A percentile compares a stretch with the other conserved stretches of the same genome.
Evolutionary conservation across 805 yeast genomes (phyloP).

Genomic region (Hagleromyces aurorensis): DNA sequence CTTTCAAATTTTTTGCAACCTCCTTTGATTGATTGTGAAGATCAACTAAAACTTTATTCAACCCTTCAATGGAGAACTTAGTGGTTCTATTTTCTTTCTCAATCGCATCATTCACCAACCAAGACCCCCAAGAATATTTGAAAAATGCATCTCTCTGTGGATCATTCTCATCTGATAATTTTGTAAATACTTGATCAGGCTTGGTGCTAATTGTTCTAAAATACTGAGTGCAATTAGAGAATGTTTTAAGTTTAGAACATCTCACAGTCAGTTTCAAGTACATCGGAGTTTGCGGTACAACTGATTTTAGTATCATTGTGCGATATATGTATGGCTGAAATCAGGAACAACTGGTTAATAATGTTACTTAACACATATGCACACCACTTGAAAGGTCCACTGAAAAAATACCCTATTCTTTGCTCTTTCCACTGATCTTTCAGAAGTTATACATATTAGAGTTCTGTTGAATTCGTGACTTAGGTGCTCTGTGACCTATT

Average conservation of each 20-base stretch:
- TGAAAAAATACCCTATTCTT: too few relatives aligned
- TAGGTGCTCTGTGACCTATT: too few relatives aligned
- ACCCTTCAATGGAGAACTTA: conserved; percentile 72
- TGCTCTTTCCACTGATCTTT: too few relatives aligned
- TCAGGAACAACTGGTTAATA: not conserved
- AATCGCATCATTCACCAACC: conserved; percentile 71
- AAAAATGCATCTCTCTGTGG: conserved; percentile 68
- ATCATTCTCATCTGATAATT: conserved; percentile 51
- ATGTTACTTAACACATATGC: too few relatives aligned
- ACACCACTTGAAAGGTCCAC: too few relatives aligned
- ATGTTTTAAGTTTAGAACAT: not conserved
- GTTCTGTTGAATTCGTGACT: too few relatives aligned
- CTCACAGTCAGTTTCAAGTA: too few relatives aligned
- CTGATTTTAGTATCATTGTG: not conserved
- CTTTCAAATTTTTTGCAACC: conserved; percentile 17
- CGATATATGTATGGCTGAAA: not conserved
- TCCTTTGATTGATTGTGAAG: conserved; percentile 36
- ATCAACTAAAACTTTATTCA: conserved; percentile 44
- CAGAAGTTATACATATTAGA: too few relatives aligned
- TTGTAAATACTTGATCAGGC: conserved; percentile 39
- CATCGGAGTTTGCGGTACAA: too few relatives aligned
- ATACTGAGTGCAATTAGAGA: conserved; percentile 4
- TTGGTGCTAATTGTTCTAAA: conserved; percentile 27
- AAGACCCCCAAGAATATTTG: conserved; percentile 90
- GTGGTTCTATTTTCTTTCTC: conserved; percentile 77